Conservation (phyloP, 2,329 filamentous ascomycete genomes). For the Claviceps purpurea region DNA sequence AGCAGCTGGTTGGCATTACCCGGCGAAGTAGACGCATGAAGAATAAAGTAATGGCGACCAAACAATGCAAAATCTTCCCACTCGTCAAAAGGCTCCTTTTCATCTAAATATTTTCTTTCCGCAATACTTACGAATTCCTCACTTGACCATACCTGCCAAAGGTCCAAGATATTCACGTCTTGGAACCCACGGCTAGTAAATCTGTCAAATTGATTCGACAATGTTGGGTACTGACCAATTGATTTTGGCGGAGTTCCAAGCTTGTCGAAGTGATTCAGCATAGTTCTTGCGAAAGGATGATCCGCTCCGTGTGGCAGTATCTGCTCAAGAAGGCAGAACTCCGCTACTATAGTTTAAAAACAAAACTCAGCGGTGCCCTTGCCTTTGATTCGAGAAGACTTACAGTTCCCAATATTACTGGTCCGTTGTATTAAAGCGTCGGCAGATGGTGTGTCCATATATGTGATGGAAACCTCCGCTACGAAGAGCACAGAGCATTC, state of each 20-base stretch:
- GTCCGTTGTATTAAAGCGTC: constrained; percentile 70
- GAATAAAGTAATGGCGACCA: constrained; percentile 68
- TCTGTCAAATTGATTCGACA: constrained; percentile 51
- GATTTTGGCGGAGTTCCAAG: constrained; percentile 66
- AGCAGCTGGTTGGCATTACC: background rate
- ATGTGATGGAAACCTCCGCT: constrained; percentile 83
- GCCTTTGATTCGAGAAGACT: constrained; percentile 9
- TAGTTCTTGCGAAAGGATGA: constrained; percentile 76
- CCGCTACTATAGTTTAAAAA: constrained; percentile 31
- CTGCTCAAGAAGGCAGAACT: constrained; percentile 81
- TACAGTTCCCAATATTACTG: constrained; percentile 54
- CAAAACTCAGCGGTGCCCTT: constrained; percentile 1
- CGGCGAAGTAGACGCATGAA: constrained; percentile 37
- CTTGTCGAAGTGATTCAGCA: constrained; percentile 74
- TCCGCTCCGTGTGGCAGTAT: constrained; percentile 63
- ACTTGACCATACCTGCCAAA: constrained; percentile 77
- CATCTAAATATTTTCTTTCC: constrained; percentile 50
- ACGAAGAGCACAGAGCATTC: constrained; percentile 60
- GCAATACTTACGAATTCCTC: constrained; percentile 46
- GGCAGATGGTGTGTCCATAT: constrained; percentile 64
- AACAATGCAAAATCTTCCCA: constrained; percentile 92
- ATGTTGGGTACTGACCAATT: constrained; percentile 53
- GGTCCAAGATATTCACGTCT: constrained; percentile 45
- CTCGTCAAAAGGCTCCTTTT: constrained; percentile 78
- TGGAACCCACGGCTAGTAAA: constrained; percentile 60